A percentile compares a stretch with the other conserved stretches of the same genome.
Evolutionary conservation across 805 yeast species (phyloP).

Genomic region (Hyphopichia homilentoma): DNA sequence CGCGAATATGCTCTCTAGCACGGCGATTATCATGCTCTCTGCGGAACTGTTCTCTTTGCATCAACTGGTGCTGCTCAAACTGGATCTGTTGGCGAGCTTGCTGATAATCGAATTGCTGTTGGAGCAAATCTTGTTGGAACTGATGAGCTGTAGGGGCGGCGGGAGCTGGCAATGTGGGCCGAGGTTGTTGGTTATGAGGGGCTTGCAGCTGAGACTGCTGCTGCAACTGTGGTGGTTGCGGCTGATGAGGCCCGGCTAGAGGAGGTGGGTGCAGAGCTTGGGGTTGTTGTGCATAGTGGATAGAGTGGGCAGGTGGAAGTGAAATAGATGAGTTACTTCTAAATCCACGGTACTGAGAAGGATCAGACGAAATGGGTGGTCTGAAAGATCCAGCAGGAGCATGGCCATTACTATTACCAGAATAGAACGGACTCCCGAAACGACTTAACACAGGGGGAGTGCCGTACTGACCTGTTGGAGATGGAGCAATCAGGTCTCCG

Average conservation of each 20-base stretch:
- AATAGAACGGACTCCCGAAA: no score
- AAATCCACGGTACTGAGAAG: no score
- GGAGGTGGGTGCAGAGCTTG: slow-evolving; percentile 4
- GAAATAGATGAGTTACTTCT: not conserved
- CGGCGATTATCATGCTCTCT: slow-evolving; percentile 4
- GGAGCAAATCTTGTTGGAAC: no score
- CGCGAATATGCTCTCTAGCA: slow-evolving; percentile 6
- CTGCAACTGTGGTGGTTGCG: slow-evolving; percentile 2
- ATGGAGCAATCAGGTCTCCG: no score
- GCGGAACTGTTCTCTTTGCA: slow-evolving; percentile 1
- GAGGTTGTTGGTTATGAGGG: slow-evolving; percentile 1
- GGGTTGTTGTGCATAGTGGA: not conserved
- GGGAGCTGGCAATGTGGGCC: slow-evolving; percentile 3
- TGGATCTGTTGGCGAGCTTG: not conserved
- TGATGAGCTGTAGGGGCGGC: slow-evolving; percentile 1
- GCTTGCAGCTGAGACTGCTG: slow-evolving; percentile 5
- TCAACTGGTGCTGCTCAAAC: slow-evolving; percentile 1
- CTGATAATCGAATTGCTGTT: not conserved
- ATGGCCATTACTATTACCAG: no score
- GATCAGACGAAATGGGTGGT: no score
- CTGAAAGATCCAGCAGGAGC: no score
- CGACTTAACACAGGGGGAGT: no score
- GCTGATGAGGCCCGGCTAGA: slow-evolving; percentile 3
- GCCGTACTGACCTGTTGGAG: no score
- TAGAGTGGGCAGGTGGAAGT: not conserved